A percentile compares a stretch with the other conserved stretches of the same genome.
Evolutionary conservation across 768 basidiomycete species (phyloP).

Genomic region (Albatrellus ellisii): DNA sequence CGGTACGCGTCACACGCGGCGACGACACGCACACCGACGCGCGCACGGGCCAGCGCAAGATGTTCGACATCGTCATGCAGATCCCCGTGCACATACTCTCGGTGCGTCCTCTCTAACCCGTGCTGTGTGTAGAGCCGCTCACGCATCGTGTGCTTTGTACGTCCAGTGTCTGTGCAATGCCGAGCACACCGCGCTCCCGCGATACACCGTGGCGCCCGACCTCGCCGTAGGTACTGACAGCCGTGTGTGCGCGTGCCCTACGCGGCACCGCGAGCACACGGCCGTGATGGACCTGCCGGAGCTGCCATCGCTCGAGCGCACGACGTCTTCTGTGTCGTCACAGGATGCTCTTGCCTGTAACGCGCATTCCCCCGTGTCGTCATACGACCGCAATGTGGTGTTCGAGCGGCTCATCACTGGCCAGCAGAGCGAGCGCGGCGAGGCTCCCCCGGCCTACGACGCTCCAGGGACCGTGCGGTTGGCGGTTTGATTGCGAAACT

Average conservation of each 20-base stretch:
- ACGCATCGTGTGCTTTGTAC: too few relatives aligned
- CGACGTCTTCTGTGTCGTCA: neutral
- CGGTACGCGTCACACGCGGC: constrained; percentile 73
- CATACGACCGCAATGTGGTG: constrained; percentile 24
- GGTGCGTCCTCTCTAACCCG: constrained; percentile 30
- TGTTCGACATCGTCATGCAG: constrained; percentile 81
- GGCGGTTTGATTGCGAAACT: too few relatives aligned
- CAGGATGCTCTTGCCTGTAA: too few relatives aligned
- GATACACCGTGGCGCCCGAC: constrained; percentile 8
- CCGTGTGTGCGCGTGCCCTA: constrained; percentile 2
- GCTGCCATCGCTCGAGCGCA: neutral
- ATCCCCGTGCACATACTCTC: constrained; percentile 81
- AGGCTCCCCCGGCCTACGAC: constrained; percentile 73
- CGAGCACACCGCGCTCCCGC: constrained; percentile 4
- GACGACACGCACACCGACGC: constrained; percentile 51
- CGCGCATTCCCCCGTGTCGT: too few relatives aligned
- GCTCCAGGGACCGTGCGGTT: neutral
- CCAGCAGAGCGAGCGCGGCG: constrained; percentile 68
- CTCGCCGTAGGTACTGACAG: neutral
- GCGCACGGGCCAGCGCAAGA: constrained; percentile 60
- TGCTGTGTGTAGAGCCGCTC: neutral
- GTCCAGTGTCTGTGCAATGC: constrained; percentile 7
- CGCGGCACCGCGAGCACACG: neutral
- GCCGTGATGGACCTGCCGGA: neutral
- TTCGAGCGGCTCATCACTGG: constrained; percentile 79